Evolutionary conservation across 179 eudicot genomes (phyloP).

Genomic region (Beta corolliflora): DNA sequence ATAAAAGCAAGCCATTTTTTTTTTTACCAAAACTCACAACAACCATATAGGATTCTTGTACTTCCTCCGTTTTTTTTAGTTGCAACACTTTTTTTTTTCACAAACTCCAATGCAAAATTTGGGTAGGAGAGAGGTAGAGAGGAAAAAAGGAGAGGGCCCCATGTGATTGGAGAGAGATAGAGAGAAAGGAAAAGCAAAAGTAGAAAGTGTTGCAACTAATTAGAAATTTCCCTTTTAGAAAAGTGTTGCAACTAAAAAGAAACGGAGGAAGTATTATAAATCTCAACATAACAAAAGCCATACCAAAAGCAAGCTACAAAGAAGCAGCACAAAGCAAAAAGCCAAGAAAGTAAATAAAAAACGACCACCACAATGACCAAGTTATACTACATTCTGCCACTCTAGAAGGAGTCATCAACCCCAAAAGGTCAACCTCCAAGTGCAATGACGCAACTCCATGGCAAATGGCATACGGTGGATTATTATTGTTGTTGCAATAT

Average conservation of each 20-base stretch:
- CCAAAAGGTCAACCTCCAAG: not conserved
- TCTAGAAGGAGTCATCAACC: not conserved
- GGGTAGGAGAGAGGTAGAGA: no score
- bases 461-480: not conserved
- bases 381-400: conserved; percentile 15
- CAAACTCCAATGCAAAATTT: no score
- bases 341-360: not conserved
- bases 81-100: no score
- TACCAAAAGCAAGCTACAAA: not conserved
- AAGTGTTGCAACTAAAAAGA: no score
- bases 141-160: no score
- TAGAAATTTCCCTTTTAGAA: no score
- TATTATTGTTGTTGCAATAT: not conserved
- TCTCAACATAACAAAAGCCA: conserved; percentile 8
- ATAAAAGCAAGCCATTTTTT: no score
- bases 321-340: conserved; percentile 11
- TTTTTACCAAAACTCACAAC: not conserved
- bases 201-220: not conserved
- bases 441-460: not conserved
- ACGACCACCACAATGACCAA: not conserved
- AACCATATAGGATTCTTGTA: conserved; percentile 3
- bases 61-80: no score
- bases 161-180: no score
- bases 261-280: not conserved
- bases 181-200: not conserved